Evolutionary conservation across 2,329 filamentous ascomycete genomes (phyloP), one percentile per base, ranked within the genome.

Genomic region (Apiospora marii): DNA sequence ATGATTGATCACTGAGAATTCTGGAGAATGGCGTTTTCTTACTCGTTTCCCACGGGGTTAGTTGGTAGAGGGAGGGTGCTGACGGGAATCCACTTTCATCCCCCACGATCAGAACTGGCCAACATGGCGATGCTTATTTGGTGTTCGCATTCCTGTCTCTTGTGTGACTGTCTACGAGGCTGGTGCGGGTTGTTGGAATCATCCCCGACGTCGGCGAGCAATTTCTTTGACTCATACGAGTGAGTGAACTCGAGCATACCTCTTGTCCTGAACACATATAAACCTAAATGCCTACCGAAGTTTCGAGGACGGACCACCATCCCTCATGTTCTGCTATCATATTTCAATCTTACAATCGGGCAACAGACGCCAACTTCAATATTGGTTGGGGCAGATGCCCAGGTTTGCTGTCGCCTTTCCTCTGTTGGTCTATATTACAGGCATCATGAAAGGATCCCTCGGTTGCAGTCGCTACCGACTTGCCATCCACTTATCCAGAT

Each of bases 1-100:
- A 64, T 64, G 58, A 61, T 61, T 61, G 53, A 64, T 41, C 41
- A 64, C 58, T 64, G 30, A 41, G 58, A 64, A 64, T 41, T 64
- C 58, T 64, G 58, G 58, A 64, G 58, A 64, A 64, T 41, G 58
- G 58, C 58, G 58, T 64, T 64, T 41, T 41, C 10, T 7, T 10
- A 64, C 34, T 64, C 10, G 34, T 64, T 41, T 64, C 30, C 34
- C 34, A 14, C 34, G 3, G 53, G 53, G 53, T 49, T 49, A 14
- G 34, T 64, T 64, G 58, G 58, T 41, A 64, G 58, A 64, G 53
- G 34, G 53, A 37, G 19, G 13, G 58, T 64, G 58, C n/a, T 64
- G 34, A 34, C 22, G 19, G 58, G 58, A 37, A 64, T 41, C 34
- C 58, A 64, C 58, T 41, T 24, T 41, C 34, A 64, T 64, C 34